Evolutionary conservation across 2,329 filamentous ascomycete species (phyloP).

Genomic region (Penicillium janthinellum): DNA sequence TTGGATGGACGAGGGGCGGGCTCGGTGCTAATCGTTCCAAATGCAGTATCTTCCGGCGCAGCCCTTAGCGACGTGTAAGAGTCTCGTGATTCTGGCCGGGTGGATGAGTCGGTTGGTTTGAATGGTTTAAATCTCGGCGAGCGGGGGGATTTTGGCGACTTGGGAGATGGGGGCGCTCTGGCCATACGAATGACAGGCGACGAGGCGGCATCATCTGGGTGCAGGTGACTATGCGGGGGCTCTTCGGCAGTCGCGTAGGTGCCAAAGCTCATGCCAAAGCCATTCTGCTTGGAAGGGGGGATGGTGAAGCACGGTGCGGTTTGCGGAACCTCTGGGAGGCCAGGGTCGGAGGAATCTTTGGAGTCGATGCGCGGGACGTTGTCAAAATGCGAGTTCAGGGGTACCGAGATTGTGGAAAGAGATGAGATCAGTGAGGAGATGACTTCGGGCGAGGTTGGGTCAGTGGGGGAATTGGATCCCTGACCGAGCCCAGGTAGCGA

Average conservation of each 20-base stretch:
- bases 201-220: conserved; percentile 59
- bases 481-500: conserved; percentile 39
- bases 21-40: conserved; percentile 45
- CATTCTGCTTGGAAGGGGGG: conserved; percentile 39
- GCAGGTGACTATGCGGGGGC: conserved; percentile 51
- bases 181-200: conserved; percentile 78
- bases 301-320: conserved; percentile 28
- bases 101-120: conserved; percentile 46
- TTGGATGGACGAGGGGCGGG: conserved; percentile 42
- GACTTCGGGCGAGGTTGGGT: conserved; percentile 51
- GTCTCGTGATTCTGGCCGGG: conserved; percentile 40
- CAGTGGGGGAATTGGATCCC: conserved; percentile 36
- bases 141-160: conserved; percentile 62
- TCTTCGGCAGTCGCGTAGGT: conserved; percentile 60
- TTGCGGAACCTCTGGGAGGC: conserved; percentile 26
- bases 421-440: conserved; percentile 65
- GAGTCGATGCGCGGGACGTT: conserved; percentile 50
- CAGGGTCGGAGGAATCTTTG: conserved; percentile 35
- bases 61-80: conserved; percentile 40
- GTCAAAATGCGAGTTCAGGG: conserved; percentile 71
- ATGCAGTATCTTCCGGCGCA: conserved; percentile 37
- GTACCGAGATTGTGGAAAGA: conserved; percentile 61
- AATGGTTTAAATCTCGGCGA: conserved; percentile 47
- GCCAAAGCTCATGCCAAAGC: conserved; percentile 74
- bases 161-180: conserved; percentile 76